Evolutionary conservation across 169 alveolate genomes (phyloP).

Genomic region (Cyclospora cayetanensis): DNA sequence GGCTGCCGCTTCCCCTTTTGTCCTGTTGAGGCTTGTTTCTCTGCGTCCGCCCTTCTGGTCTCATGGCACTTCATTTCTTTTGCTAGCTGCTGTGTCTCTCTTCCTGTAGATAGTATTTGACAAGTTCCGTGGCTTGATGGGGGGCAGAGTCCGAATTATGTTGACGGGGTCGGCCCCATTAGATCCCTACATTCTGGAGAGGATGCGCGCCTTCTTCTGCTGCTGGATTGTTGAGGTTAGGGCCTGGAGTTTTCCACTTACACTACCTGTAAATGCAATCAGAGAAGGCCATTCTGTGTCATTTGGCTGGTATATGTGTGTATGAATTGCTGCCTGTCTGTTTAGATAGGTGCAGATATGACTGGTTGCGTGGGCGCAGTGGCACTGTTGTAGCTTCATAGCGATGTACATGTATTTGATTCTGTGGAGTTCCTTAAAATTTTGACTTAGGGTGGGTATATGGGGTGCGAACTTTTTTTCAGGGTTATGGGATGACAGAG

Average conservation of each 20-base stretch:
- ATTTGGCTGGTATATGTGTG: neutral
- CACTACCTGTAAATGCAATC: neutral
- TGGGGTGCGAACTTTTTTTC: neutral
- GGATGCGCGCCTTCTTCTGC: slow-evolving; percentile 82
- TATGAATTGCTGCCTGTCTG: neutral
- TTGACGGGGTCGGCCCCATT: slow-evolving; percentile 91
- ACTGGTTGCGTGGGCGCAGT: too few relatives aligned
- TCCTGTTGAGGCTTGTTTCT: neutral
- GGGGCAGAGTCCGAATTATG: slow-evolving; percentile 87
- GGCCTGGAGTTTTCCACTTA: slow-evolving; percentile 68
- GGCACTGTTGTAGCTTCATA: too few relatives aligned
- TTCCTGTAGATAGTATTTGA: slow-evolving; percentile 79
- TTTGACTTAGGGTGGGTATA: too few relatives aligned
- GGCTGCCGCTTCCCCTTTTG: neutral
- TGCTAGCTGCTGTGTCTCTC: neutral
- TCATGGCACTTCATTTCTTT: slow-evolving; percentile 18
- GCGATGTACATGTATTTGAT: neutral
- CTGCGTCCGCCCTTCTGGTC: slow-evolving; percentile 9
- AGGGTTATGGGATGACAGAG: slow-evolving; percentile 86
- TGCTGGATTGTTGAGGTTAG: slow-evolving; percentile 83
- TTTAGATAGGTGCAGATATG: neutral
- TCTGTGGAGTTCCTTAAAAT: too few relatives aligned
- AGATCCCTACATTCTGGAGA: slow-evolving; percentile 80
- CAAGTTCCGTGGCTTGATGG: slow-evolving; percentile 80
- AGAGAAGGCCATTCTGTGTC: neutral